Evolutionary conservation across 2,329 filamentous ascomycete genomes (phyloP).

Genomic region (Didymella lethalis): DNA sequence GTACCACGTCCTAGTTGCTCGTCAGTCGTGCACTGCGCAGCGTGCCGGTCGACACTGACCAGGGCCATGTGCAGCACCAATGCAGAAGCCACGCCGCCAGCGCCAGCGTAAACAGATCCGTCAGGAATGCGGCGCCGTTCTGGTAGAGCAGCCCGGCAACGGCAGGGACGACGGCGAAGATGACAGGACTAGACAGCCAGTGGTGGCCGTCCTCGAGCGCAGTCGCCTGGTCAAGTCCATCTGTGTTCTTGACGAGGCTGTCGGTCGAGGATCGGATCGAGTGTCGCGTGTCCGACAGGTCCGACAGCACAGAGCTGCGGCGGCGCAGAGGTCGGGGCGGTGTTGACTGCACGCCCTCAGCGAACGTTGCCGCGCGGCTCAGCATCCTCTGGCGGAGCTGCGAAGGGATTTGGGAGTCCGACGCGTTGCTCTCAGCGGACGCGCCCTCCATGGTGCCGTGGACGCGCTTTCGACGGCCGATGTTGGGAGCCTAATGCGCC

Average conservation of each 20-base stretch:
- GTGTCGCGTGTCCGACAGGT: conserved; percentile 74
- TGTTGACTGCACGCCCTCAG: conserved; percentile 39
- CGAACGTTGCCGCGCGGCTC: conserved; percentile 47
- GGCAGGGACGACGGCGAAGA: conserved; percentile 84
- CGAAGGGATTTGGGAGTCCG: conserved; percentile 38
- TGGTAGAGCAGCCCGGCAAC: conserved; percentile 85
- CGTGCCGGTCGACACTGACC: conserved; percentile 60
- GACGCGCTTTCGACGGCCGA: conserved; percentile 5
- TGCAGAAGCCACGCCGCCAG: conserved; percentile 87
- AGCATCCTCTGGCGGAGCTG: conserved; percentile 47
- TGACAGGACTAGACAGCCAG: conserved; percentile 82
- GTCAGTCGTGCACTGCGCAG: neutral
- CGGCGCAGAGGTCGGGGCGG: conserved; percentile 56
- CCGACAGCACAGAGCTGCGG: conserved; percentile 80
- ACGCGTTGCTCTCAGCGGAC: conserved; percentile 25
- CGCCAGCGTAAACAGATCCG: conserved; percentile 81
- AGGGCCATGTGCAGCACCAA: conserved; percentile 90
- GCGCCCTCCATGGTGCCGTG: conserved; percentile 36
- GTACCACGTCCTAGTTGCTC: conserved; percentile 59
- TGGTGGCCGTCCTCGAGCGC: conserved; percentile 65
- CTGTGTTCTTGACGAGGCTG: conserved; percentile 62
- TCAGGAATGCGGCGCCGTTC: conserved; percentile 82
- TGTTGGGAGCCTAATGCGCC: conserved; percentile 17
- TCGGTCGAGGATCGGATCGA: conserved; percentile 72
- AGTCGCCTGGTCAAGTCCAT: conserved; percentile 40